Evolutionary conservation across 2,329 filamentous ascomycete genomes (phyloP), one percentile per base, ranked within the genome.

Genomic region (Pseudocercospora cruenta): DNA sequence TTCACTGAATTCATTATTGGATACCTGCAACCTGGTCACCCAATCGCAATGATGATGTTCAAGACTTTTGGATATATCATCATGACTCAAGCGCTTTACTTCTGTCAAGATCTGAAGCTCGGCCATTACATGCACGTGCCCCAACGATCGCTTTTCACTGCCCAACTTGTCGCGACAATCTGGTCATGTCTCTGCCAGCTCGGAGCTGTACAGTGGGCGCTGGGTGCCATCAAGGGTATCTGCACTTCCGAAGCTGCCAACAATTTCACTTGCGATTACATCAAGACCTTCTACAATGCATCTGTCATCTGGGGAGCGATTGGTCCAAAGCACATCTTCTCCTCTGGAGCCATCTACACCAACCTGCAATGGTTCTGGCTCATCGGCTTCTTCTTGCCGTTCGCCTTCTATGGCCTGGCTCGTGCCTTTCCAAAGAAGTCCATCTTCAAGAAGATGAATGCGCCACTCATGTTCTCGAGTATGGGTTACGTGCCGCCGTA

Each of bases 401-500:
- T 95, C 26, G 84, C 88, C 1, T 81, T 95, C 1, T 96, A 91
- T 88, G 82, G 91, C 3, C 87, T 93, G 5, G 66, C 68, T 36
- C 69, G 71, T 19, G 59, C 63, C 3, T 71, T 69, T 62, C 70
- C 70, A 10, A 70, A 67, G 47, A 14, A 53, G 5, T 53, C 65
- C 9, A 10, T 69, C 16, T 59, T 73, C 9, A 63, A 69, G 24
- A 71, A 69, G 53, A 55, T 73, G 54, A 71, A 71, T 54, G 66
- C 69, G 7, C 92, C 93, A 0, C 90, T 96, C 14, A 83, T 96
- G 4, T 93, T 96, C 65, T 92, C 92, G 51, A 90, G 89, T 68
- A 85, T 96, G 70, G 88, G 87, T 69, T 96, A 92, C 91, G 95
- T 96, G 57, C 93, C 93, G 0, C 93, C 93, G 0, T 93, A 93